Percentiles rank a stretch among this genome's conserved stretches.
Evolutionary conservation across 805 yeast genomes (phyloP).

Genomic region (Candida chauliodis): DNA sequence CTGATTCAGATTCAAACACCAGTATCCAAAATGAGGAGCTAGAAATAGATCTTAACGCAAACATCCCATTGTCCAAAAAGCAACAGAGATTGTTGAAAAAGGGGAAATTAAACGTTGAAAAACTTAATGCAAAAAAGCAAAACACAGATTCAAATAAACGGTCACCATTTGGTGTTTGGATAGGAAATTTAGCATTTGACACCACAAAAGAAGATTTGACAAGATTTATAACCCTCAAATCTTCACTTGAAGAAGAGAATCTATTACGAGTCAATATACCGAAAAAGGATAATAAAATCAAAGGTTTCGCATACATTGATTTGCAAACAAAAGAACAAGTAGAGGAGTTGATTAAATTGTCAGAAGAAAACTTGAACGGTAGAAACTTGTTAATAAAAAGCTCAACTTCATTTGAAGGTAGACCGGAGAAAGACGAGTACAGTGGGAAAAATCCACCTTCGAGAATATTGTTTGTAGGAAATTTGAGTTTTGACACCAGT

Average conservation of each 20-base stretch:
- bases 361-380: slow-evolving; percentile 75
- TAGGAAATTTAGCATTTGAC: slow-evolving; percentile 87
- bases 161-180: slow-evolving; percentile 80
- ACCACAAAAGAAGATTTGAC: slow-evolving; percentile 72
- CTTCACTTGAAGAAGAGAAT: slow-evolving; percentile 54
- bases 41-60: slow-evolving; percentile 64
- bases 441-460: slow-evolving; percentile 78
- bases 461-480: slow-evolving; percentile 86
- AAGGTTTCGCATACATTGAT: slow-evolving; percentile 92
- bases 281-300: slow-evolving; percentile 60
- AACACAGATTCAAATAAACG: slow-evolving; percentile 39
- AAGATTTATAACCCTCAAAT: slow-evolving; percentile 60
- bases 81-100: slow-evolving; percentile 83
- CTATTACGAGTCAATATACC: slow-evolving; percentile 81
- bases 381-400: slow-evolving; percentile 83
- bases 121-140: slow-evolving; percentile 30
- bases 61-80: slow-evolving; percentile 85
- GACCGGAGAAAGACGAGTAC: slow-evolving; percentile 58
- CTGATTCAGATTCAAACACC: too few species aligned
- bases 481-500: slow-evolving; percentile 87
- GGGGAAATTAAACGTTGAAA: slow-evolving; percentile 68
- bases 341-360: slow-evolving; percentile 56
- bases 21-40: slow-evolving; percentile 44
- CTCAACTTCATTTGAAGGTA: slow-evolving; percentile 78
- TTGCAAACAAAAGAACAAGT: slow-evolving; percentile 60